These are phyloP conservation scores for Candida morakotiae DNA, from an alignment of 805 yeast species.

Conservation along the genomic window DNA sequence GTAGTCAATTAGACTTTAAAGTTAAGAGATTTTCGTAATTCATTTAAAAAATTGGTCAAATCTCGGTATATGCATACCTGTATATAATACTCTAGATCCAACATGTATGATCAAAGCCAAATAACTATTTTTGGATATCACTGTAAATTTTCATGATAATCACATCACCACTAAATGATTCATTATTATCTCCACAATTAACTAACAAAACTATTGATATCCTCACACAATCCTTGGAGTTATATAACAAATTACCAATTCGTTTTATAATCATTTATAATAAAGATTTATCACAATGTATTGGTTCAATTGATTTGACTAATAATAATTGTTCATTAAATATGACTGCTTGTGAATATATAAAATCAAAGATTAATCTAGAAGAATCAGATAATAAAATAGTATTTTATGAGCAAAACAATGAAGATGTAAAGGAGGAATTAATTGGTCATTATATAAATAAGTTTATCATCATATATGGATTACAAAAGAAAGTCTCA, in stretches of 20 bases:
- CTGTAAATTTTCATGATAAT: too few species aligned
- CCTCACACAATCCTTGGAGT: neutral
- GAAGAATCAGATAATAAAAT: slow-evolving; percentile 1
- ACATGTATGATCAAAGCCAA: too few species aligned
- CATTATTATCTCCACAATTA: neutral
- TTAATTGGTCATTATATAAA: slow-evolving; percentile 2
- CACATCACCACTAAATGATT: too few species aligned
- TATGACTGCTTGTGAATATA: neutral
- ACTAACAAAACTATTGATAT: neutral
- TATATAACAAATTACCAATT: slow-evolving; percentile 1
- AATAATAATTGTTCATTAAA: neutral
- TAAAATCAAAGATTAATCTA: neutral
- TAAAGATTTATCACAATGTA: neutral
- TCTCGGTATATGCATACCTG: too few species aligned
- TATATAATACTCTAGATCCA: too few species aligned
- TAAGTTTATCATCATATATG: neutral
- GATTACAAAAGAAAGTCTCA: neutral
- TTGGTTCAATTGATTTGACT: neutral
- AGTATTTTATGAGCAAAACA: neutral
- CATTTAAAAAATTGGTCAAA: too few species aligned
- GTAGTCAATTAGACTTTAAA: too few species aligned
- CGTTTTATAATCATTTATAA: slow-evolving; percentile 1
- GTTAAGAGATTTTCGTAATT: too few species aligned
- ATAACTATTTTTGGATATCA: too few species aligned
- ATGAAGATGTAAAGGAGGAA: neutral